These are phyloP conservation scores for Chrysoporthe cubensis DNA, from an alignment of 2,329 filamentous ascomycete species.

Conservation along the genomic window DNA sequence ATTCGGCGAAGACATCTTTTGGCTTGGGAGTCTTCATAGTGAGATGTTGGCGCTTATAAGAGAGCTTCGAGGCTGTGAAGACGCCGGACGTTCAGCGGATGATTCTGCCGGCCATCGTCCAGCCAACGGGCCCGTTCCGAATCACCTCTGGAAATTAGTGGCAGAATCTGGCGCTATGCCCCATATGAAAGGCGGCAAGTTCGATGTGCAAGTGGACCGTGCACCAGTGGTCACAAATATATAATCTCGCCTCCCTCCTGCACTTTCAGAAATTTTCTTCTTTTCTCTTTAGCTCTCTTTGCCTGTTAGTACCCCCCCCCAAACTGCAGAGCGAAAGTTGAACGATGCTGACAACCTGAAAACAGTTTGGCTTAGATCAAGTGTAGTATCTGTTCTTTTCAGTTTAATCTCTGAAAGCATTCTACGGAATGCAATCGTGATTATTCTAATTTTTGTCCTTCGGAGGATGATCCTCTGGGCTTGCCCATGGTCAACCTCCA, in stretches of 20 bases:
- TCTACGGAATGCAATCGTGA: conserved; percentile 66
- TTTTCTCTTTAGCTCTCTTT: conserved; percentile 54
- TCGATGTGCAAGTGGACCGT: not conserved
- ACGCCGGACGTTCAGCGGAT: not conserved
- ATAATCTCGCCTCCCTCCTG: not conserved
- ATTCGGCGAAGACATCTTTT: not conserved
- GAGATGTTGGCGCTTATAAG: too few species aligned
- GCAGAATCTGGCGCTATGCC: not conserved
- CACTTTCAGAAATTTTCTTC: conserved; percentile 43
- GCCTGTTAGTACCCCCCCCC: conserved; percentile 27
- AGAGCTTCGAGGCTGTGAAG: too few species aligned
- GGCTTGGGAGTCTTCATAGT: not conserved
- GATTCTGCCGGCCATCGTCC: not conserved
- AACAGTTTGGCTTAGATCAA: conserved; percentile 62
- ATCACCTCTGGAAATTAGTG: not conserved
- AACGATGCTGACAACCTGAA: not conserved
- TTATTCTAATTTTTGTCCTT: conserved; percentile 73
- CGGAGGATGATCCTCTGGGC: conserved; percentile 61
- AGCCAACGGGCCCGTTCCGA: not conserved
- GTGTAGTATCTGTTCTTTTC: conserved; percentile 83
- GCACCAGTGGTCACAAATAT: not conserved
- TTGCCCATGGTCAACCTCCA: conserved; percentile 65
- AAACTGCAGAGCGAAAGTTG: not conserved
- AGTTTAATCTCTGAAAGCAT: conserved; percentile 80
- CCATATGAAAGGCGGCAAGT: not conserved